Conservation (phyloP, 345 rosid genomes). For the Syzygium aromaticum region DNA sequence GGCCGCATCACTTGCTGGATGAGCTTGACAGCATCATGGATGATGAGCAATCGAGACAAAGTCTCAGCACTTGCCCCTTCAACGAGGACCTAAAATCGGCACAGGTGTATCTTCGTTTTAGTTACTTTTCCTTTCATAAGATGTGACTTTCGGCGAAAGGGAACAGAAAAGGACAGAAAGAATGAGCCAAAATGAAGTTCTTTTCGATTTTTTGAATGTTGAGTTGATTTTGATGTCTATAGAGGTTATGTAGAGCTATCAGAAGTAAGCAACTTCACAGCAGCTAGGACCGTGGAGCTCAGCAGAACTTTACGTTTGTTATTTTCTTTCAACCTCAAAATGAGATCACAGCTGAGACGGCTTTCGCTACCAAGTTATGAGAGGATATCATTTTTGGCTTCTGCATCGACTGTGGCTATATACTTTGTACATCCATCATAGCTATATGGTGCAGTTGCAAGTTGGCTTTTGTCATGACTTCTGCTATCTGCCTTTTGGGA, state of each 20-base stretch:
- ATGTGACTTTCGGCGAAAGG: neutral
- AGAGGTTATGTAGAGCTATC: neutral
- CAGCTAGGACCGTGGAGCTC: neutral
- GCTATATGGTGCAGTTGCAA: no score
- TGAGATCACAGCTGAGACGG: neutral
- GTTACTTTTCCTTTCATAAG: neutral
- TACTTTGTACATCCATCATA: no score
- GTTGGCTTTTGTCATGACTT: no score
- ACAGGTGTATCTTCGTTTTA: slow-evolving; percentile 15
- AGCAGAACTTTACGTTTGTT: neutral
- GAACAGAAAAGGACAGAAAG: neutral
- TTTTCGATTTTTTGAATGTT: neutral
- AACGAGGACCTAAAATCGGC: slow-evolving; percentile 71
- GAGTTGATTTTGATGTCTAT: neutral
- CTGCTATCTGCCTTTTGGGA: no score
- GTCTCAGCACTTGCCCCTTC: slow-evolving; percentile 61
- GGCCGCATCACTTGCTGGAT: slow-evolving; percentile 80
- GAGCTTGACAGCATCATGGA: slow-evolving; percentile 60
- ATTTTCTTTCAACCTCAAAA: neutral
- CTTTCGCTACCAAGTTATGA: neutral
- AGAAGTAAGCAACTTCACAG: neutral
- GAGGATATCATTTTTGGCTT: neutral
- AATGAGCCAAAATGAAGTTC: neutral
- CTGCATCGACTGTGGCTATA: neutral
- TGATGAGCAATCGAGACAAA: slow-evolving; percentile 31